These are phyloP conservation scores for Sideroxylon spinosum DNA, from an alignment of 179 eudicot genomes.

Conservation along the genomic window DNA sequence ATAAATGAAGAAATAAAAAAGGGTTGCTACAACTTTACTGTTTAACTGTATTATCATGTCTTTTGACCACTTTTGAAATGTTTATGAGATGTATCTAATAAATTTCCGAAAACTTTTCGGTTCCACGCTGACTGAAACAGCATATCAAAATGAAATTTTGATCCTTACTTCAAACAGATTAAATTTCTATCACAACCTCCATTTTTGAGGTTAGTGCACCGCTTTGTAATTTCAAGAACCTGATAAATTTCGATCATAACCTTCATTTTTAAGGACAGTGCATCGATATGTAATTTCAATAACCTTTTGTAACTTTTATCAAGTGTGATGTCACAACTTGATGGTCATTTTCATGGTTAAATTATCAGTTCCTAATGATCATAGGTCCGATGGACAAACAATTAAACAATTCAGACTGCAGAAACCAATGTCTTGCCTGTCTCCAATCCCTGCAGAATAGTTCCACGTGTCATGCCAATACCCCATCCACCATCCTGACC, in stretches of 20 bases:
- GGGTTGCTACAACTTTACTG: no score
- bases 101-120: no score
- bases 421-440: constrained; percentile 31
- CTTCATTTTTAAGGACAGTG: background rate
- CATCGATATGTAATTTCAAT: background rate
- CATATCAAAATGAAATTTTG: no score
- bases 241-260: background rate
- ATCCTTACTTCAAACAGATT: background rate
- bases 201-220: background rate
- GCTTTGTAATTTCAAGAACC: background rate
- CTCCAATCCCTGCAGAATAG: constrained; percentile 59
- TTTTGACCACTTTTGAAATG: no score
- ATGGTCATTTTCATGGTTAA: background rate
- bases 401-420: background rate
- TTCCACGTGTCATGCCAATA: constrained; percentile 82
- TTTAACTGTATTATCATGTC: no score
- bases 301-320: background rate
- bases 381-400: background rate
- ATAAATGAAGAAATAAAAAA: no score
- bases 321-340: background rate
- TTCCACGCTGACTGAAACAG: no score
- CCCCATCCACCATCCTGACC: constrained; percentile 67
- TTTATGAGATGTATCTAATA: no score
- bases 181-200: background rate
- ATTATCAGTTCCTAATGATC: background rate